Percentiles rank a stretch among this genome's conserved stretches.
These are phyloP conservation scores for Narthecium ossifragum DNA, from an alignment of 106 monocot genomes.

Conservation along the genomic window DNA sequence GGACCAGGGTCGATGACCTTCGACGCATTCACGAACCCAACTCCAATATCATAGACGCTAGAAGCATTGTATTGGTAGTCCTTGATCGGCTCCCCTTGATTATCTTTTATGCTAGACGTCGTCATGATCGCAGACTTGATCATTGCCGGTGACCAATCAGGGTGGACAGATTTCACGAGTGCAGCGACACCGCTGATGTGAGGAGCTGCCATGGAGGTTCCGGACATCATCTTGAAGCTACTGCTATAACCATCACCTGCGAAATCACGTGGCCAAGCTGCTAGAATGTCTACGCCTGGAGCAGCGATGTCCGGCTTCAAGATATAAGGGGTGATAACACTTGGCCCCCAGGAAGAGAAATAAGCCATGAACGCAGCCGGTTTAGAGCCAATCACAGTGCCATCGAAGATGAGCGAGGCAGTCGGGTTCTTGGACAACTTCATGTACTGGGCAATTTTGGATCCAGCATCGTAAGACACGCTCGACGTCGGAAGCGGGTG, in stretches of 20 bases:
- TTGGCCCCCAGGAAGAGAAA: slow-evolving; percentile 50
- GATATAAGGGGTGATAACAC: slow-evolving; percentile 12
- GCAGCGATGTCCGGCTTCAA: slow-evolving; percentile 44
- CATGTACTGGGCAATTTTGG: slow-evolving; percentile 14
- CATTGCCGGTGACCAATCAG: slow-evolving; percentile 29
- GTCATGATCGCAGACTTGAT: slow-evolving; percentile 44
- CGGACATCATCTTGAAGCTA: slow-evolving; percentile 20
- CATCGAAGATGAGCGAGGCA: slow-evolving; percentile 24
- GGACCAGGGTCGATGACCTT: slow-evolving; percentile 21
- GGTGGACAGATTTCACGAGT: slow-evolving; percentile 14
- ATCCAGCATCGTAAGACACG: slow-evolving; percentile 4
- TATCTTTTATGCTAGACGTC: slow-evolving; percentile 13
- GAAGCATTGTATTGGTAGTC: slow-evolving; percentile 5
- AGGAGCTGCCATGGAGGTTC: slow-evolving; percentile 39
- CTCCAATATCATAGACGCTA: slow-evolving; percentile 13
- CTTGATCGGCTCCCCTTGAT: background rate
- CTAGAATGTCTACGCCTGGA: slow-evolving; percentile 37
- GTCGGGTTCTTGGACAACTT: slow-evolving; percentile 7
- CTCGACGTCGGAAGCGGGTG: background rate
- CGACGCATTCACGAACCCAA: slow-evolving; percentile 21
- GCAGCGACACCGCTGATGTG: slow-evolving; percentile 30
- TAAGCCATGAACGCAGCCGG: slow-evolving; percentile 24
- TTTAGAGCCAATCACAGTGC: slow-evolving; percentile 14
- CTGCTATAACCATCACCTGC: slow-evolving; percentile 8
- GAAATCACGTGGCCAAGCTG: slow-evolving; percentile 32